A percentile compares a stretch with the other conserved stretches of the same genome.
Evolutionary conservation across 208 protist species (phyloP).

Genomic region (Trypanosomatidae sp.): DNA sequence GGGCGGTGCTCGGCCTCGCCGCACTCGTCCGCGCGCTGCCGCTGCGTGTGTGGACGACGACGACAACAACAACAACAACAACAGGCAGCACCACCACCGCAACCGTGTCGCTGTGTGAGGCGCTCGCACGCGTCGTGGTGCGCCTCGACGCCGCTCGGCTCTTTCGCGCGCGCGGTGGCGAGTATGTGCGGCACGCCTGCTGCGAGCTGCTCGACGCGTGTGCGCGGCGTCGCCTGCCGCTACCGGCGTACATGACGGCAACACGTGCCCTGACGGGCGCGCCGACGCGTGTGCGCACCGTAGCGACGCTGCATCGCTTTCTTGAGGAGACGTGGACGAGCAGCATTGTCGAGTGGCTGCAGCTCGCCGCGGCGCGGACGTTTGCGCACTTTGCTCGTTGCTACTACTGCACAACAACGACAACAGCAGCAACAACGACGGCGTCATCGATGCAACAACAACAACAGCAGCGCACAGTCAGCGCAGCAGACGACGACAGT

Average conservation of each 20-base stretch:
- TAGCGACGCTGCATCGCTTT: constrained; percentile 61
- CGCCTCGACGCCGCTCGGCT: constrained; percentile 85
- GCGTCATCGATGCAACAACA: background rate
- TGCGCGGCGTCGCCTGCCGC: constrained; percentile 26
- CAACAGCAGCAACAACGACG: background rate
- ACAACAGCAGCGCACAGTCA: too few species aligned
- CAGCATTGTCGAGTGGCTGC: constrained; percentile 83
- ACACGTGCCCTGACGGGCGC: constrained; percentile 24
- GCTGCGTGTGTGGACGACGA: constrained; percentile 8
- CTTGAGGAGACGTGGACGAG: constrained; percentile 75
- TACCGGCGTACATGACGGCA: constrained; percentile 51
- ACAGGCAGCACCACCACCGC: background rate
- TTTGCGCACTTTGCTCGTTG: constrained; percentile 39
- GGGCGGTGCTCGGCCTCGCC: constrained; percentile 78
- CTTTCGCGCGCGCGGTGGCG: constrained; percentile 91
- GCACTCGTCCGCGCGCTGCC: constrained; percentile 71
- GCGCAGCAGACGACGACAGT: too few species aligned
- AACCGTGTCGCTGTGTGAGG: background rate
- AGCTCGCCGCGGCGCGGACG: constrained; percentile 37
- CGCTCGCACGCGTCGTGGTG: constrained; percentile 38
- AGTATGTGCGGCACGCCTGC: constrained; percentile 84
- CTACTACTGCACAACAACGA: constrained; percentile 34
- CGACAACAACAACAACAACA: constrained; percentile 5
- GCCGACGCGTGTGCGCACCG: constrained; percentile 32
- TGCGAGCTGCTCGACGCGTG: constrained; percentile 80